Conservation (phyloP, 1,284 basidiomycete species). For the Sanghuangporus sanghuang region DNA sequence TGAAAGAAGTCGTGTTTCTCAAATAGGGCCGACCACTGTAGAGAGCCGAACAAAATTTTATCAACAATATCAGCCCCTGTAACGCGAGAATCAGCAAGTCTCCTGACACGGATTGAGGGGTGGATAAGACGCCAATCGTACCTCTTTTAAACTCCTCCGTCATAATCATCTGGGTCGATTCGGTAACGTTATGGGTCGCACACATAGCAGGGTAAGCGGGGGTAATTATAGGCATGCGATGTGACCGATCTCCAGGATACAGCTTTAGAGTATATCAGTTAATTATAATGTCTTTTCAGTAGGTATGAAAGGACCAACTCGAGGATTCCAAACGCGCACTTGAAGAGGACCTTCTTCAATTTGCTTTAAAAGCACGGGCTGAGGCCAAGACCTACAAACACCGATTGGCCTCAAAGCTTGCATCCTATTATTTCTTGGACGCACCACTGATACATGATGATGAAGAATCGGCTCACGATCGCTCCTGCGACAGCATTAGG, state of each 20-base stretch:
- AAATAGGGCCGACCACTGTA: constrained; percentile 92
- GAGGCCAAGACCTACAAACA: constrained; percentile 83
- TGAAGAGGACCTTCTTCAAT: constrained; percentile 92
- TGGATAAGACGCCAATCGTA: constrained; percentile 26
- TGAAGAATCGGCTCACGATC: constrained; percentile 95
- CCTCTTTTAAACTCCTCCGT: constrained; percentile 95
- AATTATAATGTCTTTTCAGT: neutral
- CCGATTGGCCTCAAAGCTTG: neutral
- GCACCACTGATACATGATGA: constrained; percentile 94
- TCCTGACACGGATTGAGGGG: neutral
- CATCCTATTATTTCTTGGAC: constrained; percentile 27
- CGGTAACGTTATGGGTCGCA: constrained; percentile 95
- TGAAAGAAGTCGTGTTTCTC: constrained; percentile 95
- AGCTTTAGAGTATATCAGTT: constrained; percentile 43
- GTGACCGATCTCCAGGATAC: constrained; percentile 88
- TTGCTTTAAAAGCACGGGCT: constrained; percentile 92
- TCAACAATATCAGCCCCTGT: constrained; percentile 90
- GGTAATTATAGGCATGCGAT: constrained; percentile 99
- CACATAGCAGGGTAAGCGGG: constrained; percentile 99
- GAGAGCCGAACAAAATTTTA: constrained; percentile 79
- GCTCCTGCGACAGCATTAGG: constrained; percentile 92
- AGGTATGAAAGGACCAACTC: constrained; percentile 41
- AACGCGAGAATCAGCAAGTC: constrained; percentile 5
- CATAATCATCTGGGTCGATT: constrained; percentile 95
- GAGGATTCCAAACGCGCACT: constrained; percentile 98